Percentiles rank a stretch among this genome's conserved stretches.
These are phyloP conservation scores for Aspergillus kassunensis DNA, from an alignment of 495 filamentous ascomycete species.

Conservation along the genomic window DNA sequence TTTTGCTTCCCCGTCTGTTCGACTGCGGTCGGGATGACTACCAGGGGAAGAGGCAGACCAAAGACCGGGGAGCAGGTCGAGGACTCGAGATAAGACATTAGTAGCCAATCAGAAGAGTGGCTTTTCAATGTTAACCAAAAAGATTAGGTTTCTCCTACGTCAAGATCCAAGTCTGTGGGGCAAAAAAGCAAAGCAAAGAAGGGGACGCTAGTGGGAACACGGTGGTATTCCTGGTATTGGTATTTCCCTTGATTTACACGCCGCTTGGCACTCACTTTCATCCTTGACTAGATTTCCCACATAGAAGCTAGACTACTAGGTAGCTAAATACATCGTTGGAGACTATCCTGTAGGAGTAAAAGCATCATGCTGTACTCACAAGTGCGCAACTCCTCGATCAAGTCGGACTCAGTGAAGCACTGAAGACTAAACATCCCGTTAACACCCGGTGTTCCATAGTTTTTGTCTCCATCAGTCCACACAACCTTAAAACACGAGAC, in stretches of 20 bases:
- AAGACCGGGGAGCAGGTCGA: conserved; percentile 12
- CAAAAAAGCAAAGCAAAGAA: conserved; percentile 10
- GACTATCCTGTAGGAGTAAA: background rate
- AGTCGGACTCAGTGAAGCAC: no score
- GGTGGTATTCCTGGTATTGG: conserved; percentile 1
- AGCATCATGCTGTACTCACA: no score
- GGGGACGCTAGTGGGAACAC: conserved; percentile 17
- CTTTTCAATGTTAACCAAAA: conserved; percentile 31
- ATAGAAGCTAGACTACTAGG: no score
- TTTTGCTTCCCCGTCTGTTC: background rate
- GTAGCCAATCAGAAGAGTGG: conserved; percentile 30
- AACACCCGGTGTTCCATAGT: conserved; percentile 2
- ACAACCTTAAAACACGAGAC: conserved; percentile 6
- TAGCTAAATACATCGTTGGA: no score
- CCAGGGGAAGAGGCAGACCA: background rate
- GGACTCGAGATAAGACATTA: conserved; percentile 38
- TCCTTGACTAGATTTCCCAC: no score
- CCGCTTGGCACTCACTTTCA: no score
- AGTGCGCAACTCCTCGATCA: no score
- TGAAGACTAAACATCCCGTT: no score
- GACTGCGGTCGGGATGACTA: background rate
- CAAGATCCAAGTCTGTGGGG: conserved; percentile 33
- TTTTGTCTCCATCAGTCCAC: background rate
- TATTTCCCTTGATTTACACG: conserved; percentile 3
- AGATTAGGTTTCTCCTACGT: conserved; percentile 45